Base-by-base conservation (phyloP, 768 basidiomycete genomes). In the Sporobolomyces pararoseus region DNA sequence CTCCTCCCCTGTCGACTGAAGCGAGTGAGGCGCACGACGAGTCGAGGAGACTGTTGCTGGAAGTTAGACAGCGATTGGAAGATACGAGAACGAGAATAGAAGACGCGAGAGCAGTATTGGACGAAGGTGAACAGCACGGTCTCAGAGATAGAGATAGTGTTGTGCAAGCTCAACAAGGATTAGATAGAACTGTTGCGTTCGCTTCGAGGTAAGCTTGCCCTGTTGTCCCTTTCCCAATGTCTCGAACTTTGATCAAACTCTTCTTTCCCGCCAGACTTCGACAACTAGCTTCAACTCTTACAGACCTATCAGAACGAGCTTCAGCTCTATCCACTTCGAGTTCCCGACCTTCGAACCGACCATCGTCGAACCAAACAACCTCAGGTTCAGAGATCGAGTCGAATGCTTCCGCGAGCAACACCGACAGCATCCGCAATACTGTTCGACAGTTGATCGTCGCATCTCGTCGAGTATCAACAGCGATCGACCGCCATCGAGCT, bases 401-500 rank as follows among this genome's bases (percentile, higher is more conserved):
- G 3, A 16, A 29, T 19, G 0, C 35, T 2, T 1, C 35, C n/a
- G 55, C 62, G n/a, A 34, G n/a, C 9, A 47, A 58, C 3, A 70
- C 68, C 44, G 59, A 70, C 34, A 31, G 25, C 25, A 59, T 70
- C 29, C 63, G 68, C 23, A 10, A 31, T 21, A 65, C 63, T 4
- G 59, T 70, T 16, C 63, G 63, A 1, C 63, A 65, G 39, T 51
- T 70, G 51, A 52, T 70, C n/a, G 27, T 34, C 12, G 63, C 63
- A 16, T 70, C 68, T 12, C 63, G 59, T 0, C 57, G 63, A n/a
- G 68, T 70, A 19, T 61, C 63, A 14, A 58, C 44, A 14, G 68
- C 63, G 12, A 61, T 70, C 52, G 63, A 65, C 23, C 68, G 63
- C 2, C 68, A 70, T 32, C 54, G 68, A 16, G 63, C 59, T 19